phyloP scores from a whole-genome alignment of 768 basidiomycete species.

The Sporobolomyces pararoseus region DNA sequence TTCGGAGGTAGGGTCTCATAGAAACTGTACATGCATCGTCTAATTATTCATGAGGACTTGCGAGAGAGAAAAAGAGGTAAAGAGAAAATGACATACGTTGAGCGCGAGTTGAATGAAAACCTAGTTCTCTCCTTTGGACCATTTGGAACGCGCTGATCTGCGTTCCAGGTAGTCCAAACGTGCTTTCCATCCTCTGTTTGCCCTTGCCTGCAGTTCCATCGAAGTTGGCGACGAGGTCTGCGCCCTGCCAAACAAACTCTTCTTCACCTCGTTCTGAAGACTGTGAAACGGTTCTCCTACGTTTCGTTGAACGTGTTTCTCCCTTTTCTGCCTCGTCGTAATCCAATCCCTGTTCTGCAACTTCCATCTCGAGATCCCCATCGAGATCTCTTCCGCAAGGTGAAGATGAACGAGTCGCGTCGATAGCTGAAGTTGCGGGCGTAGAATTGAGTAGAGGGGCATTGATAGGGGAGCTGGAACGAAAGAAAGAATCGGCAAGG shows the following conservation, averaged over 20 bases:
- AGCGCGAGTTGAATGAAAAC: background rate
- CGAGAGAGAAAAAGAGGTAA: no score
- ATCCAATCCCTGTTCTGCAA: background rate
- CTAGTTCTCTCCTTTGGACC: conserved; percentile 21
- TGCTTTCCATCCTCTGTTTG: background rate
- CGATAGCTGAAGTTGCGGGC: background rate
- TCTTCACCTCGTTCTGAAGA: conserved; percentile 7
- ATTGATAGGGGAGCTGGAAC: background rate
- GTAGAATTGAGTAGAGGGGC: background rate
- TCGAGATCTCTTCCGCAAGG: background rate
- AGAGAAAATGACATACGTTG: conserved; percentile 18
- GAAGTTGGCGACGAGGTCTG: conserved; percentile 1
- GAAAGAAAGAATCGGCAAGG: conserved; percentile 12
- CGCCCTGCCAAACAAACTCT: conserved; percentile 2
- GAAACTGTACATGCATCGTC: conserved; percentile 8
- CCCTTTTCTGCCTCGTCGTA: conserved; percentile 12
- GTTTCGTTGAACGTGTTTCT: background rate
- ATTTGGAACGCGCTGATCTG: conserved; percentile 29
- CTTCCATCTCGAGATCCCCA: conserved; percentile 11
- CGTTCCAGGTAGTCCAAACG: background rate
- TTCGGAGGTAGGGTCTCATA: conserved; percentile 22
- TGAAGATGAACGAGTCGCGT: conserved; percentile 6
- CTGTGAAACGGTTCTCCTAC: background rate
- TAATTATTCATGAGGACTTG: background rate
- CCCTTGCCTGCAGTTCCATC: background rate